Evolutionary conservation across 2,329 filamentous ascomycete species (phyloP), one percentile per base, ranked within the genome.

Genomic region (Alternaria brassicae): DNA sequence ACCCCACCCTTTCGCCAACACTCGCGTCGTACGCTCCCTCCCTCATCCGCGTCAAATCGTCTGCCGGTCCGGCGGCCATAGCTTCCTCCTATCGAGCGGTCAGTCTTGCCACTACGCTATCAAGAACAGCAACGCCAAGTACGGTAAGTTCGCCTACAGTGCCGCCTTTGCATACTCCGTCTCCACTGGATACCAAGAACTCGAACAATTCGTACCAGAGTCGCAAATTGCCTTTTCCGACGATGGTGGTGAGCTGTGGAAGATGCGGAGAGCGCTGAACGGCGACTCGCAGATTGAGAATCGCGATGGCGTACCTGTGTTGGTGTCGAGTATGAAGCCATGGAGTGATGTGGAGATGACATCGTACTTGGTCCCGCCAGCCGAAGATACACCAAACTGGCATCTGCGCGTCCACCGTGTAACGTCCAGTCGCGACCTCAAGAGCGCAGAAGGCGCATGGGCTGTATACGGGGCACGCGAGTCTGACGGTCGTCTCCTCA

Each of bases 71-170:
- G 90, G 89, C n/a, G 89, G 88, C 0, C 91, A 93, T 74, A 89
- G 88, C 44, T 91, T 93, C 82, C 82, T 93, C 23, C 83, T 93
- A 7, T 72, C 68, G 4, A 91, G 88, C 0, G 91, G 91, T 1
- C 91, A 94, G 74, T 89, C 88, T n/a, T 93, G 91, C 77, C 89
- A 90, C 75, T 93, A 93, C 72, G 89, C 91, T 0, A 89, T 93
- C 82, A 91, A 91, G 77, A 90, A 89, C 53, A 91, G 90, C 0
- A 90, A 93, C 74, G 89, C 91, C 61, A 93, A 93, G 72, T 93
- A 93, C 75, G 91, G 91, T 45, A 85, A 87, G 60, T 93, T 93
- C 72, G 90, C 90, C 6, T 93, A 93, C 78, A 90, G 87, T 70
- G 88, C 89, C 52, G 86, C 89, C 0, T 93, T 91, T 74, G 90